A percentile compares a stretch with the other conserved stretches of the same genome.
These are phyloP conservation scores for Fusarium burgessii DNA, from an alignment of 2,329 filamentous ascomycete species.

Conservation along the genomic window DNA sequence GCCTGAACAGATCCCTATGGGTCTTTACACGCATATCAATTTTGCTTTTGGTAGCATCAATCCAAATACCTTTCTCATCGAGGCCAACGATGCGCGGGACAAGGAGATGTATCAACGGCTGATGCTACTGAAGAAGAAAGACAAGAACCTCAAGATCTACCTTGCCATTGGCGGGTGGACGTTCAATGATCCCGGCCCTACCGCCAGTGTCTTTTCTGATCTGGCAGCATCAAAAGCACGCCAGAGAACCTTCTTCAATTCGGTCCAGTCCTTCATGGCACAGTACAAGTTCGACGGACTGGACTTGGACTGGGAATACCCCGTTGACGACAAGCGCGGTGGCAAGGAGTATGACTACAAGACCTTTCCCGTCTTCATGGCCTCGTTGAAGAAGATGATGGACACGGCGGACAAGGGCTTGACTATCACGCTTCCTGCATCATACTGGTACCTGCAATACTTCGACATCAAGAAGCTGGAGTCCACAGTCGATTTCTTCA, in stretches of 20 bases:
- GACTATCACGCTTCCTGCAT: conserved; percentile 50
- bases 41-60: conserved; percentile 28
- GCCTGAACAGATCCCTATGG: conserved; percentile 18
- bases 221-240: conserved; percentile 40
- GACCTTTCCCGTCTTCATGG: conserved; percentile 49
- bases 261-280: conserved; percentile 37
- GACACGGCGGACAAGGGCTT: conserved; percentile 47
- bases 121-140: conserved; percentile 39
- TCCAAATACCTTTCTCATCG: conserved; percentile 20
- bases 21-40: conserved; percentile 22
- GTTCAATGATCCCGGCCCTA: conserved; percentile 50
- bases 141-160: conserved; percentile 48
- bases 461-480: conserved; percentile 54
- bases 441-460: conserved; percentile 52
- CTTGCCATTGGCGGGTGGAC: conserved; percentile 58
- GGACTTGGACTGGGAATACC: conserved; percentile 63
- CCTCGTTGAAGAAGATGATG: conserved; percentile 51
- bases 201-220: conserved; percentile 45
- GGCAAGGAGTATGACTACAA: conserved; percentile 51
- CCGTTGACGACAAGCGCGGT: conserved; percentile 49
- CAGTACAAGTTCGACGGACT: conserved; percentile 49
- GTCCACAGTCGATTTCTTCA: conserved; percentile 53
- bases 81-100: neutral
- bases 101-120: neutral
- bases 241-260: conserved; percentile 54